Base-by-base conservation (phyloP, 176 grass and related monocot genomes). In the Cenchrus americanus region DNA sequence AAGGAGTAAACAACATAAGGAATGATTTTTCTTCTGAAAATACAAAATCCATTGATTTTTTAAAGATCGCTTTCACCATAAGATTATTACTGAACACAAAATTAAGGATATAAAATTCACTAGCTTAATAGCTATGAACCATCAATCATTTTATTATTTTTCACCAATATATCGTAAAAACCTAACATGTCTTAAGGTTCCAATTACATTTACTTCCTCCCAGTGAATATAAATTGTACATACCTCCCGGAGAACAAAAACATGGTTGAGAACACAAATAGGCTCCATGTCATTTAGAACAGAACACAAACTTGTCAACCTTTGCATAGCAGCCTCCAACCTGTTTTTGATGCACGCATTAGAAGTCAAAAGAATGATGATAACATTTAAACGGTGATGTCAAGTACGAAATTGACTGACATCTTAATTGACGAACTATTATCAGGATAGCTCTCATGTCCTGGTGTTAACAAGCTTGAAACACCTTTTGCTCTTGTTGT, bases 251-350 rank as follows among this genome's bases (percentile, higher is more conserved):
- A 98, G 89, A 88, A 98, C 89, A 88, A 98, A 98, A 86, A 98
- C 96, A 90, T 98, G 96, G 79, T 98, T 98, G 69, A 95, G 93
- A 81, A 98, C 96, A 92, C 96, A 92, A 76, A 98, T 91, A 85
- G 96, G 96, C 87, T 98, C 96, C 96, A 98, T 98, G 30, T 98
- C 96, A 93, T 98, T 98, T 83, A 98, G 83, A 80, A 98, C 96
- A 66, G 96, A 98, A 78, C 96, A 98, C 71, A 98, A 86, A 98
- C 91, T 95, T 65, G 93, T 95, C 83, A 98, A 41, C 77, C 96
- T 98, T 79, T 98, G 96, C 89, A 95, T 95, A 46, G 96, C 96
- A 71, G 96, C 96, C 88, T 98, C 96, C 67, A 98, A 82, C 96
- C 96, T 98, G 87, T 93, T 91, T 87, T 78, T 67, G n/a, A 86